phyloP scores from a whole-genome alignment of 129 eudicot species.

The Ambrosia trifida region DNA sequence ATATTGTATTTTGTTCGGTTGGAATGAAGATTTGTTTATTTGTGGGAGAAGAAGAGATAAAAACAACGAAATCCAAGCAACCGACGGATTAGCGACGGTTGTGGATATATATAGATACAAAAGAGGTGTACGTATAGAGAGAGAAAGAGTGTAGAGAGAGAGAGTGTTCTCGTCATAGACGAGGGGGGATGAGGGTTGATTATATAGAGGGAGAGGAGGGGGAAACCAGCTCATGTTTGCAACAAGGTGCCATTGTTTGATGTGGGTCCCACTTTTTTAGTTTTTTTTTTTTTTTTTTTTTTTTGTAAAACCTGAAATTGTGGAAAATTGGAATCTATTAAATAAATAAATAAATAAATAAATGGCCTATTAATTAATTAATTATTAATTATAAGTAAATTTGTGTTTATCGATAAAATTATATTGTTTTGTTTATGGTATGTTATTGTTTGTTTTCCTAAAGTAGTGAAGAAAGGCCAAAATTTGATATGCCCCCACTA shows the following conservation, averaged over 20 bases:
- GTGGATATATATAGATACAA: constrained; percentile 10
- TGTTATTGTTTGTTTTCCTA: too few relatives aligned
- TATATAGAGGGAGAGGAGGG: constrained; percentile 31
- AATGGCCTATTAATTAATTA: too few relatives aligned
- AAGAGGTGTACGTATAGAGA: constrained; percentile 4
- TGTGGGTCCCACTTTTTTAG: constrained; percentile 27
- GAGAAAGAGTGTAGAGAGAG: constrained; percentile 16
- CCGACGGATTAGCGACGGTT: constrained; percentile 20
- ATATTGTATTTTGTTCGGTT: not conserved
- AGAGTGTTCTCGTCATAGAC: constrained; percentile 33
- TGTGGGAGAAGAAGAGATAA: not conserved
- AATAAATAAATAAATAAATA: too few relatives aligned
- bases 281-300: constrained; percentile 6
- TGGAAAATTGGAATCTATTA: constrained; percentile 8
- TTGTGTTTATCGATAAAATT: not conserved
- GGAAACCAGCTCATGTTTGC: constrained; percentile 23
- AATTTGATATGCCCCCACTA: too few relatives aligned
- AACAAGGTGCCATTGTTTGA: constrained; percentile 38
- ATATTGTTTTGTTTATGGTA: not conserved
- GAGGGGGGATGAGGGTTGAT: constrained; percentile 37
- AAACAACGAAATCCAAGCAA: constrained; percentile 19
- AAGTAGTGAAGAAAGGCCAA: too few relatives aligned
- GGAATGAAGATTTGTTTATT: constrained; percentile 6
- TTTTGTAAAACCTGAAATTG: constrained; percentile 4
- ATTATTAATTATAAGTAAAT: not conserved